Conservation (phyloP, 805 yeast genomes). For the Zygoascus flipseniorum region DNA sequence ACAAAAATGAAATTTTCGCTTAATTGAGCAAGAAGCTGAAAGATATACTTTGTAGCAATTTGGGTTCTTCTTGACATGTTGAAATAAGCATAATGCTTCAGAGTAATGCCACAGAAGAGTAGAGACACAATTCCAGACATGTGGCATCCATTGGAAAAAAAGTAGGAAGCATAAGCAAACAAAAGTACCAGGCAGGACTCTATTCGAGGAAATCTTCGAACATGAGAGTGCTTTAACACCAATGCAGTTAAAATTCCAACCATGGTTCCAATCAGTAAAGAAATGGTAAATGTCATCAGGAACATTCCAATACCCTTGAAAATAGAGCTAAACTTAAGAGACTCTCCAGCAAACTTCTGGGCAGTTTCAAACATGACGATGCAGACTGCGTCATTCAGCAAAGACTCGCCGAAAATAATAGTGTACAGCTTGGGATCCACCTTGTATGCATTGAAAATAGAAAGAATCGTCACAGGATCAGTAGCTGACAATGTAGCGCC, state of each 20-base stretch:
- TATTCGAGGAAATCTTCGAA: conserved; percentile 91
- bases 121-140: conserved; percentile 98
- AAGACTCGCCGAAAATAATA: conserved; percentile 92
- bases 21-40: conserved; percentile 88
- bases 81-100: conserved; percentile 93
- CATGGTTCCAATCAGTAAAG: conserved; percentile 80
- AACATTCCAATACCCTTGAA: conserved; percentile 93
- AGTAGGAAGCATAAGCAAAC: conserved; percentile 92
- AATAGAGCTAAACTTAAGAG: conserved; percentile 45
- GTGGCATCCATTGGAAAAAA: conserved; percentile 97
- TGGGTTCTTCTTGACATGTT: conserved; percentile 97
- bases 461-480: conserved; percentile 93
- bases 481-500: conserved; percentile 98
- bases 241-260: conserved; percentile 86
- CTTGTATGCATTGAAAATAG: conserved; percentile 93
- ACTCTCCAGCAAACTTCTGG: conserved; percentile 87
- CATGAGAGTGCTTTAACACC: conserved; percentile 82
- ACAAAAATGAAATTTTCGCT: conserved; percentile 96
- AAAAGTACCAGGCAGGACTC: conserved; percentile 88
- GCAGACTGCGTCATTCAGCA: conserved; percentile 93
- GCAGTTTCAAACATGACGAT: conserved; percentile 99
- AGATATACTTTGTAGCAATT: conserved; percentile 89
- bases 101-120: conserved; percentile 90
- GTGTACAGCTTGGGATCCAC: conserved; percentile 97
- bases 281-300: conserved; percentile 85